Conservation (phyloP, 768 basidiomycete species). For the Sporobolomyces roseus region DNA sequence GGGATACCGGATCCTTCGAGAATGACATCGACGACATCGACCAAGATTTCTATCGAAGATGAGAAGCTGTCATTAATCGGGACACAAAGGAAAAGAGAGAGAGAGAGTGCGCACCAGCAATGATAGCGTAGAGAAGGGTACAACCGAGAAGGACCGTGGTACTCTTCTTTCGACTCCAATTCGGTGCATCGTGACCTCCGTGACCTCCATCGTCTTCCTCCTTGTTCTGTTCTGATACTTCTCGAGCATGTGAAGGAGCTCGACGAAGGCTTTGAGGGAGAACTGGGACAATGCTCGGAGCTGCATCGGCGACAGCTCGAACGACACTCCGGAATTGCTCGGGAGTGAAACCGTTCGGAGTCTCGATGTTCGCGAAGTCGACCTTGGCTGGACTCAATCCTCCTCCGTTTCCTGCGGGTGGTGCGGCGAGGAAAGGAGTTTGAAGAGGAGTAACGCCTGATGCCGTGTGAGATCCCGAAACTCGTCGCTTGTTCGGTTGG, state of each 20-base stretch:
- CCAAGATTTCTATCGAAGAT: slow-evolving; percentile 67
- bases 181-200: slow-evolving; percentile 88
- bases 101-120: slow-evolving; percentile 68
- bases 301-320: slow-evolving; percentile 30
- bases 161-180: slow-evolving; percentile 87
- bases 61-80: neutral
- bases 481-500: slow-evolving; percentile 50
- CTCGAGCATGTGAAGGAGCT: slow-evolving; percentile 54
- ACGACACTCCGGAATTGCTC: slow-evolving; percentile 45
- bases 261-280: slow-evolving; percentile 58
- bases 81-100: neutral
- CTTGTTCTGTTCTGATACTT: slow-evolving; percentile 51
- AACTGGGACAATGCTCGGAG: slow-evolving; percentile 48
- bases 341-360: slow-evolving; percentile 47
- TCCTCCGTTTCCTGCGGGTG: neutral
- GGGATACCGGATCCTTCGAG: slow-evolving; percentile 85
- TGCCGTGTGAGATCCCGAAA: neutral
- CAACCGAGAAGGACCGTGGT: slow-evolving; percentile 83
- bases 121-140: slow-evolving; percentile 87
- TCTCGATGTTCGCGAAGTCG: slow-evolving; percentile 12
- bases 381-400: neutral
- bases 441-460: slow-evolving; percentile 5
- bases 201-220: slow-evolving; percentile 59
- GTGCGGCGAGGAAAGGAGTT: slow-evolving; percentile 10
- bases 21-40: slow-evolving; percentile 92